Evolutionary conservation across 2,329 filamentous ascomycete species (phyloP).

Genomic region (Lecanicillium sp.): DNA sequence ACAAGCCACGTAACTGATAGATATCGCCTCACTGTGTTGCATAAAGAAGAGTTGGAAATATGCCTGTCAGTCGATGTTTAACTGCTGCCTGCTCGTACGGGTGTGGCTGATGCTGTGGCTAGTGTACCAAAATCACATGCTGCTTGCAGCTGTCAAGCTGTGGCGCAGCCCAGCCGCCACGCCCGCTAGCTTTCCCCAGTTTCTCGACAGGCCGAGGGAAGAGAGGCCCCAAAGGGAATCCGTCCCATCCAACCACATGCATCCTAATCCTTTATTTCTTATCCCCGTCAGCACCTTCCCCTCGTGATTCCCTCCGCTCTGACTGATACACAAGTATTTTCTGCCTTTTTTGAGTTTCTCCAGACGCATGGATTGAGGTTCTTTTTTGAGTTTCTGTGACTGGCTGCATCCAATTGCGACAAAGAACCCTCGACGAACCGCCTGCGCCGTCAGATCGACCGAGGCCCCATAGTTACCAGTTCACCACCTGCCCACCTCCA

Average conservation of each 20-base stretch:
- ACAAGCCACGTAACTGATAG: too few species aligned
- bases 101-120: constrained; percentile 14
- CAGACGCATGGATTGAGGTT: too few species aligned
- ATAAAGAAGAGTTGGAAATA: background rate
- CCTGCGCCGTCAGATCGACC: too few species aligned
- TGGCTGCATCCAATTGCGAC: too few species aligned
- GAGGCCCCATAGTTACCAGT: too few species aligned
- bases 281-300: constrained; percentile 6
- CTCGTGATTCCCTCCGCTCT: constrained; percentile 6
- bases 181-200: constrained; percentile 9
- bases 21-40: background rate
- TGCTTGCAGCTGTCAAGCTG: background rate
- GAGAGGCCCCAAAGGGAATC: background rate
- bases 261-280: constrained; percentile 5
- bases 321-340: background rate
- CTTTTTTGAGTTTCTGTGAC: background rate
- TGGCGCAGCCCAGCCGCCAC: constrained; percentile 6
- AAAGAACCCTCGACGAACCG: too few species aligned
- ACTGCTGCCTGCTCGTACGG: constrained; percentile 15
- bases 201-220: constrained; percentile 12
- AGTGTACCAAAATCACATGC: constrained; percentile 16
- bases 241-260: constrained; percentile 15
- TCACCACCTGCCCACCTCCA: too few species aligned
- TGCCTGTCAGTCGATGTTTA: background rate
- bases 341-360: background rate